Evolutionary conservation across 129 eudicot species (phyloP).

Genomic region (Kitagawia praeruptora): DNA sequence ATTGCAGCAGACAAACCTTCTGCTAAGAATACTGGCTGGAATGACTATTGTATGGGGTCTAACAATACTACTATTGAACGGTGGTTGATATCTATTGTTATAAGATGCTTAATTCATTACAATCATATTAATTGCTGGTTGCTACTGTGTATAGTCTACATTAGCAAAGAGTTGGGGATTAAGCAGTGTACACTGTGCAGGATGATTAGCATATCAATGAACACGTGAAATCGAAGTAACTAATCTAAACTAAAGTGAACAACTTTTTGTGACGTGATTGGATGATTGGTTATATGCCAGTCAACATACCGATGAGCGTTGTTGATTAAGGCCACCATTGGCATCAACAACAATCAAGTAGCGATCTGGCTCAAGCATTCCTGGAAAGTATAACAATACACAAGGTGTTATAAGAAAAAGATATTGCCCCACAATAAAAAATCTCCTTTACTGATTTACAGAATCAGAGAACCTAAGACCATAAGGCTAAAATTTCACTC

Average conservation of each 20-base stretch:
- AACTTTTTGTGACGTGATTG: slow-evolving; percentile 3
- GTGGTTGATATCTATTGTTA: neutral
- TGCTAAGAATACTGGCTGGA: neutral
- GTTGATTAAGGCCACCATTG: too few relatives aligned
- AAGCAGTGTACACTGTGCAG: neutral
- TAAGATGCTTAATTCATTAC: neutral
- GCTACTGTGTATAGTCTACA: neutral
- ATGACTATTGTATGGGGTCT: neutral
- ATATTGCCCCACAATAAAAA: neutral
- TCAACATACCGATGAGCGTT: slow-evolving; percentile 77
- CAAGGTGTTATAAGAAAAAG: slow-evolving; percentile 10
- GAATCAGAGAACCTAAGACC: neutral
- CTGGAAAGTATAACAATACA: slow-evolving; percentile 26
- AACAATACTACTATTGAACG: neutral
- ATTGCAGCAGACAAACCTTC: neutral
- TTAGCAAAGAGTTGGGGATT: neutral
- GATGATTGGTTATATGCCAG: slow-evolving; percentile 2
- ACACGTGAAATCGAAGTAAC: neutral
- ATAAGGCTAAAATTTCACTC: slow-evolving; percentile 1
- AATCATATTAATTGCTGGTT: neutral
- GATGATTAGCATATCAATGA: neutral
- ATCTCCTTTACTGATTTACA: neutral
- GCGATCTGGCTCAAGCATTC: slow-evolving; percentile 19
- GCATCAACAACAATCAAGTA: slow-evolving; percentile 69
- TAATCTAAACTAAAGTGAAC: neutral